A percentile compares a stretch with the other conserved stretches of the same genome.
Conservation (phyloP, 2,329 filamentous ascomycete species). For the Malbranchea zuffiana region DNA sequence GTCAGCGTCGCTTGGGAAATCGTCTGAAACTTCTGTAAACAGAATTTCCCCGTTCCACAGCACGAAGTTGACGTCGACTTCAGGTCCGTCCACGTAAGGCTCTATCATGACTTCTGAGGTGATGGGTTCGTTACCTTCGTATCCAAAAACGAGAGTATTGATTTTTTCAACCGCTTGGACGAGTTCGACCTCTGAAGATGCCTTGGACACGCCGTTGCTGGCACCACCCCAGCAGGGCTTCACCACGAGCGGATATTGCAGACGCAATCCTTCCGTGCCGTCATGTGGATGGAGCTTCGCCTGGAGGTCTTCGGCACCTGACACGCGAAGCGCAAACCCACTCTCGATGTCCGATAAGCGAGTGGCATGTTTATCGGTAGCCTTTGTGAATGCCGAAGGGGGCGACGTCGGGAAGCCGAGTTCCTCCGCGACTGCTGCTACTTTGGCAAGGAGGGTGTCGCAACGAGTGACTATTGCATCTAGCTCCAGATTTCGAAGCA, state of each 20-base stretch:
- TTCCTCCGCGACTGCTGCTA: constrained; percentile 24
- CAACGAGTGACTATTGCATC: constrained; percentile 31
- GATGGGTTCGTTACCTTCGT: constrained; percentile 16
- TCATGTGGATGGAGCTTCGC: constrained; percentile 10
- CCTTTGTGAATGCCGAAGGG: constrained; percentile 21
- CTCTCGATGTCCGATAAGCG: constrained; percentile 19
- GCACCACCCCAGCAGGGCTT: constrained; percentile 29
- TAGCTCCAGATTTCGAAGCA: constrained; percentile 21
- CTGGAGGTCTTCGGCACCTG: background rate
- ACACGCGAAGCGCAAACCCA: constrained; percentile 3
- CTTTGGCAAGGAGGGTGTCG: constrained; percentile 21
- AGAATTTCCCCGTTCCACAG: constrained; percentile 30
- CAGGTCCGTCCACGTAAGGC: constrained; percentile 32
- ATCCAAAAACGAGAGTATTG: constrained; percentile 9
- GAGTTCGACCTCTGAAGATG: constrained; percentile 21
- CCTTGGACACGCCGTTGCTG: constrained; percentile 26
- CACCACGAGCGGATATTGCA: constrained; percentile 25
- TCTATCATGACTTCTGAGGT: constrained; percentile 27
- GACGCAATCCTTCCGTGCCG: background rate
- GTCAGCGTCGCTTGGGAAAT: constrained; percentile 29
- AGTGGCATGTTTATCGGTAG: constrained; percentile 25
- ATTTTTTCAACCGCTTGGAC: constrained; percentile 16
- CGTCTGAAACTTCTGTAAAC: constrained; percentile 32
- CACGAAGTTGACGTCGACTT: constrained; percentile 35
- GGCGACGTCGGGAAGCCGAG: constrained; percentile 26